Evolutionary conservation across 1,284 basidiomycete species (phyloP).

Genomic region (Calocybe gambosa): DNA sequence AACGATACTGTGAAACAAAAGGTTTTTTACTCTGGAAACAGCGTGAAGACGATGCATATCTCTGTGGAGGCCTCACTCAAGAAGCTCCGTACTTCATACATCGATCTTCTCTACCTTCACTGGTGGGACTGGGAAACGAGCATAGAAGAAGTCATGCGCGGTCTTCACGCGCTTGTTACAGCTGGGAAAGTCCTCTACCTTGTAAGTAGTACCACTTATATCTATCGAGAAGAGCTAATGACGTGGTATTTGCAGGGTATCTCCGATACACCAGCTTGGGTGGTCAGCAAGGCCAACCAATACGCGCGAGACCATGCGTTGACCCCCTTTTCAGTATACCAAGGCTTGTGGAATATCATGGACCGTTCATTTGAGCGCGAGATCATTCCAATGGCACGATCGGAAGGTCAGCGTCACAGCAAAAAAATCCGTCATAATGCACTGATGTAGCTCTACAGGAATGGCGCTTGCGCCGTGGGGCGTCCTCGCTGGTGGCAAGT

Average conservation of each 20-base stretch:
- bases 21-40: constrained; percentile 42
- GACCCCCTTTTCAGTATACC: constrained; percentile 47
- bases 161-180: constrained; percentile 37
- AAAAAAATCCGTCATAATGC: background rate
- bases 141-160: constrained; percentile 51
- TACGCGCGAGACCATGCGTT: constrained; percentile 39
- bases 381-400: constrained; percentile 48
- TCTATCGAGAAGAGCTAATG: background rate
- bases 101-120: constrained; percentile 50
- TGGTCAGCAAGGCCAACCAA: constrained; percentile 36
- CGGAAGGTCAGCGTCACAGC: constrained; percentile 26
- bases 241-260: constrained; percentile 25
- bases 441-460: constrained; percentile 10
- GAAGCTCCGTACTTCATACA: constrained; percentile 51
- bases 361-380: constrained; percentile 39
- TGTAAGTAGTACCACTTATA: constrained; percentile 17
- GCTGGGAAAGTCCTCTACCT: constrained; percentile 46
- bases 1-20: constrained; percentile 26
- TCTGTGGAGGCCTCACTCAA: constrained; percentile 43
- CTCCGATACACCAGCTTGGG: constrained; percentile 39
- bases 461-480: constrained; percentile 47
- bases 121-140: constrained; percentile 50
- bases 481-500: constrained; percentile 41
- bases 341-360: constrained; percentile 47
- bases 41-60: constrained; percentile 36